These are phyloP conservation scores for Rhodotorula mucilaginosa DNA, from an alignment of 1,284 basidiomycete species.

Conservation along the genomic window DNA sequence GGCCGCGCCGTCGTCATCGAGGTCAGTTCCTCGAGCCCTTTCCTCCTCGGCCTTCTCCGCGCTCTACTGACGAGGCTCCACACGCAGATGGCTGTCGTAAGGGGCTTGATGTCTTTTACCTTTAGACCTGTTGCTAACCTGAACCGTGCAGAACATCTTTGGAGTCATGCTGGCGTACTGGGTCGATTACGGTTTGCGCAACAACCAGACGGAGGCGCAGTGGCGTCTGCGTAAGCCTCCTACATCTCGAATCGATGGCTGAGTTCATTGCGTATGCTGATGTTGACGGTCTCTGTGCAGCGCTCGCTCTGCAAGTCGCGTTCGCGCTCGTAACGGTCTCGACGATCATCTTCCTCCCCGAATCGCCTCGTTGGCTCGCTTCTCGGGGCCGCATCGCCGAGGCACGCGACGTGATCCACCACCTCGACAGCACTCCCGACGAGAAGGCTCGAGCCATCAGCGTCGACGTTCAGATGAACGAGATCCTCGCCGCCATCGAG, in stretches of 20 bases:
- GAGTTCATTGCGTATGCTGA: background rate
- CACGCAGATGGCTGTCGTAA: background rate
- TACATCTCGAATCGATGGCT: background rate
- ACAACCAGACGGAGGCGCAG: conserved; percentile 1
- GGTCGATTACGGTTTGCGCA: conserved; percentile 5
- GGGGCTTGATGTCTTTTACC: too few species aligned
- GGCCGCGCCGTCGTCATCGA: conserved; percentile 4
- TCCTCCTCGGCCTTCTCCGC: background rate
- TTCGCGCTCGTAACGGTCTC: conserved; percentile 1
- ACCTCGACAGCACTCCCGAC: background rate
- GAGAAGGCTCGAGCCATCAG: background rate
- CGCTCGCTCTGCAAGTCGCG: conserved; percentile 3
- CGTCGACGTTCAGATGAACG: conserved; percentile 5
- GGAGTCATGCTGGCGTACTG: conserved; percentile 6
- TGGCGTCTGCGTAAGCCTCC: background rate
- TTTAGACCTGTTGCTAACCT: too few species aligned
- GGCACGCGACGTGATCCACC: background rate
- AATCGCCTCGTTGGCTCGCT: conserved; percentile 1
- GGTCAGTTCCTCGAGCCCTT: background rate
- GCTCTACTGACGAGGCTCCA: background rate
- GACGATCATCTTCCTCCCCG: background rate
- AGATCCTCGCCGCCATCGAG: conserved; percentile 9
- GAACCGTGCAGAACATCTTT: background rate
- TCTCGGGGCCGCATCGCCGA: background rate
- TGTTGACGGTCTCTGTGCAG: background rate